Conservation (phyloP, 768 basidiomycete genomes). For the Clavaria fumosa region DNA sequence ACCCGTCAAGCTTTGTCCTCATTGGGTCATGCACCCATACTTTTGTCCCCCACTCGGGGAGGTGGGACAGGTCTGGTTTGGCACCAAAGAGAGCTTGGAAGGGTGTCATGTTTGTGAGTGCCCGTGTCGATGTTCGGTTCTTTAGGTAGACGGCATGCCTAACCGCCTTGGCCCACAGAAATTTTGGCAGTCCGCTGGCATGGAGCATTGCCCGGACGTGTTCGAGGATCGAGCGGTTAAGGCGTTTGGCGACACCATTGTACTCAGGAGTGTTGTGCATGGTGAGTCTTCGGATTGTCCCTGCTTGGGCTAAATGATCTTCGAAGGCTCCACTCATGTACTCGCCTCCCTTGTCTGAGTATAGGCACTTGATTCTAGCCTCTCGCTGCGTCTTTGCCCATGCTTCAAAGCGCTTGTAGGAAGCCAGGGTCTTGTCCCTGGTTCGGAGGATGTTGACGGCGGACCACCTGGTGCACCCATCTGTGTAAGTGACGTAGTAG, state of each 20-base stretch:
- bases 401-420: neutral
- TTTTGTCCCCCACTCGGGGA: no score
- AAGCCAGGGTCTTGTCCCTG: neutral
- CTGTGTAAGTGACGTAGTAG: conserved; percentile 10
- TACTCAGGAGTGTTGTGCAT: conserved; percentile 17
- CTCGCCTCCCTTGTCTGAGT: conserved; percentile 3
- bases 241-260: conserved; percentile 18
- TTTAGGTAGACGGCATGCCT: conserved; percentile 13
- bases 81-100: conserved; percentile 5
- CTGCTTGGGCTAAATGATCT: conserved; percentile 5
- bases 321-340: conserved; percentile 10
- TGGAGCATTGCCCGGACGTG: conserved; percentile 12
- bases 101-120: conserved; percentile 9
- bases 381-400: neutral
- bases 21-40: no score
- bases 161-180: conserved; percentile 16
- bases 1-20: no score
- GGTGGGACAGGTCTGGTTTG: conserved; percentile 16
- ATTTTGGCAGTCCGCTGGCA: conserved; percentile 10
- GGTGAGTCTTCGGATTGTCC: conserved; percentile 14
- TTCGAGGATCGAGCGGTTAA: conserved; percentile 15
- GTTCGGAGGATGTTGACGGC: neutral
- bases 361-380: neutral
- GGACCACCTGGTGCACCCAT: conserved; percentile 7
- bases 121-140: conserved; percentile 11